These are phyloP conservation scores for Schizopora paradoxa DNA, from an alignment of 1,284 basidiomycete species.

Conservation along the genomic window DNA sequence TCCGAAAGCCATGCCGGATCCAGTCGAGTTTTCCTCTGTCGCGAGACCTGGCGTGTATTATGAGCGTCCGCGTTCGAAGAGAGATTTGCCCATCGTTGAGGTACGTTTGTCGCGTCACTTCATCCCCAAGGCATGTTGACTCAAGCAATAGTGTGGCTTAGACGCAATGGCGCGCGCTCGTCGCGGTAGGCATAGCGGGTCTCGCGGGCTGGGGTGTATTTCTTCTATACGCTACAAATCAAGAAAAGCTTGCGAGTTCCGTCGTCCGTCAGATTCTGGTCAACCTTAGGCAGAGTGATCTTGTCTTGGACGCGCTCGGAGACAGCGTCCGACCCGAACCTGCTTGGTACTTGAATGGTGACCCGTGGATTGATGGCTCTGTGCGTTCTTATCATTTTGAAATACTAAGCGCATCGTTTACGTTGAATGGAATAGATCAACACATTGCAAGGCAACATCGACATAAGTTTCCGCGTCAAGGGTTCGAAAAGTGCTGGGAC, in stretches of 20 bases:
- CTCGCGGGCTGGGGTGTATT: conserved; percentile 63
- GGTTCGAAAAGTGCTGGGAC: conserved; percentile 73
- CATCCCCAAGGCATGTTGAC: not conserved
- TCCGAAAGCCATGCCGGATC: conserved; percentile 8
- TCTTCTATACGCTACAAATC: conserved; percentile 64
- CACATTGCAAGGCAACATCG: conserved; percentile 68
- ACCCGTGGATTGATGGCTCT: conserved; percentile 63
- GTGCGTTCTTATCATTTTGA: conserved; percentile 35
- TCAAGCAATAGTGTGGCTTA: conserved; percentile 20
- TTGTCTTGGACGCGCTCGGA: conserved; percentile 49
- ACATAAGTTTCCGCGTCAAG: conserved; percentile 68
- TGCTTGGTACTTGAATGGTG: conserved; percentile 72
- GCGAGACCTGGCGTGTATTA: conserved; percentile 16
- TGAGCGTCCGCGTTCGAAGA: conserved; percentile 14
- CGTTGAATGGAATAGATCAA: conserved; percentile 45
- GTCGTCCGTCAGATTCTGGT: conserved; percentile 62
- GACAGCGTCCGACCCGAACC: conserved; percentile 67
- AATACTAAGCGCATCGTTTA: not conserved
- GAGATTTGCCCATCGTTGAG: conserved; percentile 13
- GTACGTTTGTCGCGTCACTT: conserved; percentile 4
- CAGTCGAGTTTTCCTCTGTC: conserved; percentile 6
- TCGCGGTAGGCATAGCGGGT: conserved; percentile 47
- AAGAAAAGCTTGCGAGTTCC: conserved; percentile 73
- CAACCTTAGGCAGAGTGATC: conserved; percentile 45
- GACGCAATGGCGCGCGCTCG: conserved; percentile 57